A percentile compares a stretch with the other conserved stretches of the same genome.
phyloP scores from a whole-genome alignment of 169 alveolate species.

The Perkinsus chesapeaki region DNA sequence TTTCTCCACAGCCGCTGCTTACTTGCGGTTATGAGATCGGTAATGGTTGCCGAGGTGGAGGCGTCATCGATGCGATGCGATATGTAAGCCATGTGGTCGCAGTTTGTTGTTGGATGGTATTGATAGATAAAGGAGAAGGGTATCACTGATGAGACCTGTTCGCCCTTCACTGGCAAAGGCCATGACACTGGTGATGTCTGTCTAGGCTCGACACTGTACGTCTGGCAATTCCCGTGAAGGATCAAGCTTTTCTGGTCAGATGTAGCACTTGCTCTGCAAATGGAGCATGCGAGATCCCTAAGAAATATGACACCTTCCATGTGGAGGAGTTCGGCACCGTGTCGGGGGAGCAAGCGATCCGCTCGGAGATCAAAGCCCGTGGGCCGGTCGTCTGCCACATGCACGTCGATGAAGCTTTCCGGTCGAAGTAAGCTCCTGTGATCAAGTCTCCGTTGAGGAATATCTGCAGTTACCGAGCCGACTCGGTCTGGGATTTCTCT shows the following conservation, averaged over 20 bases:
- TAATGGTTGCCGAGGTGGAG: not conserved
- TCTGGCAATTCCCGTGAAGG: not conserved
- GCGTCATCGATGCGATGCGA: not conserved
- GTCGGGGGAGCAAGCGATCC: conserved; percentile 48
- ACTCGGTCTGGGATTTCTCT: not conserved
- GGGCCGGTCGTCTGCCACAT: conserved; percentile 68
- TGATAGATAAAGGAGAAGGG: conserved; percentile 24
- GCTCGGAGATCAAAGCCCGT: conserved; percentile 45
- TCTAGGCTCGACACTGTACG: conserved; percentile 33
- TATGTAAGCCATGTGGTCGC: not conserved
- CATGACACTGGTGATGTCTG: conserved; percentile 27
- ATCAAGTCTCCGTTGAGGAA: not conserved
- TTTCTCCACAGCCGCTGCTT: not conserved
- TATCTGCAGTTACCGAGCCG: not conserved
- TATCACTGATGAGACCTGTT: conserved; percentile 56
- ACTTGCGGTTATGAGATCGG: not conserved
- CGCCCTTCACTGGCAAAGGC: conserved; percentile 47
- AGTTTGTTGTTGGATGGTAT: not conserved
- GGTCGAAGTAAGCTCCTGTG: not conserved
- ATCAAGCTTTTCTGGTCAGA: not conserved
- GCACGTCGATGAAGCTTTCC: conserved; percentile 37
- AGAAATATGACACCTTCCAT: conserved; percentile 32
- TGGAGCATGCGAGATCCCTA: conserved; percentile 40
- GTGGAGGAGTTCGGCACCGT: conserved; percentile 44
- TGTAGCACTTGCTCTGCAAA: not conserved